A percentile compares a stretch with the other conserved stretches of the same genome.
Evolutionary conservation across 169 alveolate genomes (phyloP).

Genomic region (Pseudocohnilembus persalinus): DNA sequence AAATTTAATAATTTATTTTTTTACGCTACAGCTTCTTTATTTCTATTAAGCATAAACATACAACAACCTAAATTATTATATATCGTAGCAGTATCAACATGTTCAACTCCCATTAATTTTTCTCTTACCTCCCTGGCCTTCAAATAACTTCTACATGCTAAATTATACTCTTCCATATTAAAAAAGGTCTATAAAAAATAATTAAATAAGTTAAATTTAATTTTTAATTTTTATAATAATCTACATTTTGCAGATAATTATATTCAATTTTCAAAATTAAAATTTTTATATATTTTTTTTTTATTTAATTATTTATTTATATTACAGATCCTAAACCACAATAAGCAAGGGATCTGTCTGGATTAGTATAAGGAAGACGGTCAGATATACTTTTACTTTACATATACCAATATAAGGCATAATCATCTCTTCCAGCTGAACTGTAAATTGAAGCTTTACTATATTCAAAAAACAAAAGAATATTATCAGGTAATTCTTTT

Average conservation of each 20-base stretch:
- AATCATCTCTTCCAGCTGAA: slow-evolving; percentile 75
- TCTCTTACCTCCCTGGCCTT: slow-evolving; percentile 78
- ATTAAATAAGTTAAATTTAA: too few relatives aligned
- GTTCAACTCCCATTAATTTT: slow-evolving; percentile 84
- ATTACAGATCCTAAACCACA: slow-evolving; percentile 79
- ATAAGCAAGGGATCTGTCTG: slow-evolving; percentile 81
- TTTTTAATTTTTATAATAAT: too few relatives aligned
- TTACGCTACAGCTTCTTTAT: slow-evolving; percentile 54
- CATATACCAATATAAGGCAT: slow-evolving; percentile 70
- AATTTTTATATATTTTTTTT: too few relatives aligned
- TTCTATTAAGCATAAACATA: slow-evolving; percentile 77
- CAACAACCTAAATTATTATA: slow-evolving; percentile 86
- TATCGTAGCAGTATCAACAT: slow-evolving; percentile 86
- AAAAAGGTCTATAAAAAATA: too few relatives aligned
- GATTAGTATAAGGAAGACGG: slow-evolving; percentile 71
- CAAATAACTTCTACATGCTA: slow-evolving; percentile 72
- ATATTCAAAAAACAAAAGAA: slow-evolving; percentile 77
- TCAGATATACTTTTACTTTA: slow-evolving; percentile 58
- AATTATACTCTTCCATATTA: slow-evolving; percentile 80
- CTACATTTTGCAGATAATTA: too few relatives aligned
- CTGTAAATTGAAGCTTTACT: slow-evolving; percentile 74
- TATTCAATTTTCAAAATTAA: too few relatives aligned
- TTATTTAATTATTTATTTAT: too few relatives aligned
- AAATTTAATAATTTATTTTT: slow-evolving; percentile 37
- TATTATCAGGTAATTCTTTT: slow-evolving; percentile 34